Evolutionary conservation across 768 basidiomycete genomes (phyloP).

Genomic region (Agaricus blazei): DNA sequence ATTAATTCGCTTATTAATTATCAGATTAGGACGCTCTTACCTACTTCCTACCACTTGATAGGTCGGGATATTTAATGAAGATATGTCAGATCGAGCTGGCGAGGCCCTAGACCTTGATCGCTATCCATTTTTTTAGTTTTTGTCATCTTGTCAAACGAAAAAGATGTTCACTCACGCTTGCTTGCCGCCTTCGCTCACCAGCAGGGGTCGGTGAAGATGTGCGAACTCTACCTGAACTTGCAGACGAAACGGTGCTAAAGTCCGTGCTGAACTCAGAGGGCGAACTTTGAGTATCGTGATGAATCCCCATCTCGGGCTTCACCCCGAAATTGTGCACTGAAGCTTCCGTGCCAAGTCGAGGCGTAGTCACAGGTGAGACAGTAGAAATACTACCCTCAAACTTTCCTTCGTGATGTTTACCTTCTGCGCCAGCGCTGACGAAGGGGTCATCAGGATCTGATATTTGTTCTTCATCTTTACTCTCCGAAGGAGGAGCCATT

Average conservation of each 20-base stretch:
- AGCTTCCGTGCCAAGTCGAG: background rate
- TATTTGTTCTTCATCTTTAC: background rate
- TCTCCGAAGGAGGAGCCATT: background rate
- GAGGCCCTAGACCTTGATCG: conserved; percentile 6
- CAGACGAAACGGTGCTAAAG: conserved; percentile 7
- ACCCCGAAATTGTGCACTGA: conserved; percentile 7
- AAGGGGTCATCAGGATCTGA: background rate
- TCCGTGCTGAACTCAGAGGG: conserved; percentile 9
- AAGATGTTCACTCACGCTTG: background rate
- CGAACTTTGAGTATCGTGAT: background rate
- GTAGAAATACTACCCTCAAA: conserved; percentile 1
- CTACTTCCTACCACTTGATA: conserved; percentile 22
- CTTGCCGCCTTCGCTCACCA: background rate
- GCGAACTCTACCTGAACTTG: conserved; percentile 2
- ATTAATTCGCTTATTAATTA: background rate
- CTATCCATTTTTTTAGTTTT: background rate
- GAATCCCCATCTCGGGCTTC: background rate
- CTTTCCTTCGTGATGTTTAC: background rate
- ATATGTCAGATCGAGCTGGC: conserved; percentile 8
- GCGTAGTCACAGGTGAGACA: conserved; percentile 2
- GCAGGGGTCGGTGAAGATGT: background rate
- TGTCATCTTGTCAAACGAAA: background rate
- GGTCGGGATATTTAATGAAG: conserved; percentile 5
- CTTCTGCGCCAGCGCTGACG: background rate
- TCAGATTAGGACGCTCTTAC: conserved; percentile 4